Evolutionary conservation across 495 filamentous ascomycete species (phyloP).

Genomic region (Hyaloscypha finlandica): DNA sequence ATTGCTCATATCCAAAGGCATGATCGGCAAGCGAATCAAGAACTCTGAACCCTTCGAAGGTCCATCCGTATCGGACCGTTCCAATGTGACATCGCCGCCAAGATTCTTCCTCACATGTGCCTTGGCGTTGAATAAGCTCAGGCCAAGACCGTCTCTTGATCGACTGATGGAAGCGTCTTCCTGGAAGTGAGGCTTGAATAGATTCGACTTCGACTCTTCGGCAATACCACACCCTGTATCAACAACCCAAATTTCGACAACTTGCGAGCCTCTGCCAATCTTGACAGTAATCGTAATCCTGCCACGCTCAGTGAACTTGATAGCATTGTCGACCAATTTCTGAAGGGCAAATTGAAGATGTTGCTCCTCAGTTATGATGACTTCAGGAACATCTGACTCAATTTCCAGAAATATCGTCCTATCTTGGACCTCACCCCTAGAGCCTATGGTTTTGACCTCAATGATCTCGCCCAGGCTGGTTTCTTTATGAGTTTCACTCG

Average conservation of each 20-base stretch:
- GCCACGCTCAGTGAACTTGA: slow-evolving; percentile 78
- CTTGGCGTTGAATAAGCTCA: slow-evolving; percentile 77
- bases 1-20: slow-evolving; percentile 7
- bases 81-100: slow-evolving; percentile 71
- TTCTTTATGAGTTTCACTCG: slow-evolving; percentile 60
- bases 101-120: slow-evolving; percentile 69
- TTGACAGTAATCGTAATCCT: slow-evolving; percentile 61
- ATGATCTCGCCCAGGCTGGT: slow-evolving; percentile 68
- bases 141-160: slow-evolving; percentile 70
- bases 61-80: slow-evolving; percentile 68
- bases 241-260: slow-evolving; percentile 57
- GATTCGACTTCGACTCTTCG: slow-evolving; percentile 63
- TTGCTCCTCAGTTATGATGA: slow-evolving; percentile 52
- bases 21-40: slow-evolving; percentile 64
- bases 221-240: slow-evolving; percentile 79
- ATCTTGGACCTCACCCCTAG: slow-evolving; percentile 57
- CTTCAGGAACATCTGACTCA: slow-evolving; percentile 63
- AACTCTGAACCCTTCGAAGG: slow-evolving; percentile 73
- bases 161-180: slow-evolving; percentile 74
- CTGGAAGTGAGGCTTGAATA: slow-evolving; percentile 76
- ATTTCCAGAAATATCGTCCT: slow-evolving; percentile 71
- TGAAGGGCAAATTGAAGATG: slow-evolving; percentile 58
- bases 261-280: slow-evolving; percentile 43
- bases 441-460: slow-evolving; percentile 59
- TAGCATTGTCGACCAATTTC: slow-evolving; percentile 76